Evolutionary conservation across 164 flowering plant genomes (phyloP), one percentile per base, ranked within the genome.

Genomic region (Umbilicus rupestris): DNA sequence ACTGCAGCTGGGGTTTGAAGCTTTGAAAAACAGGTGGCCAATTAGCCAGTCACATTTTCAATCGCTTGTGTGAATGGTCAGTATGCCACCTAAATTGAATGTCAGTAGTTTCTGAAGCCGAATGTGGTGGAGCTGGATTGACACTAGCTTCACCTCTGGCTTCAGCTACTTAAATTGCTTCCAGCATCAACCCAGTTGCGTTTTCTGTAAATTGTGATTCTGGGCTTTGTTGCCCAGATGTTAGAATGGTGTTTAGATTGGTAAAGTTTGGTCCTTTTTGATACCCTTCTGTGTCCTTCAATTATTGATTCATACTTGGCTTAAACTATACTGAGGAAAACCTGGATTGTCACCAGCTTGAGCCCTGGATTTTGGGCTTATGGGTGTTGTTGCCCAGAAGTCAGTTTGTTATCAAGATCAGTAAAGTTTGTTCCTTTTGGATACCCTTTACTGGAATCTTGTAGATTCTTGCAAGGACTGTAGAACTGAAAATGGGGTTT

Each of bases 11-110:
- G 44, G 5, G 3, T 20, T 46, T 5, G 22, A 46, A 46, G 8
- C 37, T 35, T 35, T 35, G 37, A 35, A 35, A 3, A 5, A 35
- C 37, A 7, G 55, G 55, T 47, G 55, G 55, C 55, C 55, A 47
- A 47, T 47, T 47, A 47, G 55, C 55, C 55, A 47, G 55, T 47
- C 55, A 7, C 55, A 47, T 47, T 47, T n/a, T n/a, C n/a, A n/a
- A 47, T 47, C 55, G n/a, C 10, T 47, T 47, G 55, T 47, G 26
- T 22, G 55, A 47, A 47, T 47, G 55, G 55, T 47, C 55, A 47
- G 55, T 47, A 47, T 20, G 22, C 55, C 55, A 47, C 24, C 55
- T 12, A 47, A 3, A 47, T 8, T n/a, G 26, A 47, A 6, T 20
- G n/a, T 20, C 10, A 47, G 24, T 47, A 47, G 55, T 22, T 47